Evolutionary conservation across 768 basidiomycete genomes (phyloP).

Genomic region (Termitomyces sp.): DNA sequence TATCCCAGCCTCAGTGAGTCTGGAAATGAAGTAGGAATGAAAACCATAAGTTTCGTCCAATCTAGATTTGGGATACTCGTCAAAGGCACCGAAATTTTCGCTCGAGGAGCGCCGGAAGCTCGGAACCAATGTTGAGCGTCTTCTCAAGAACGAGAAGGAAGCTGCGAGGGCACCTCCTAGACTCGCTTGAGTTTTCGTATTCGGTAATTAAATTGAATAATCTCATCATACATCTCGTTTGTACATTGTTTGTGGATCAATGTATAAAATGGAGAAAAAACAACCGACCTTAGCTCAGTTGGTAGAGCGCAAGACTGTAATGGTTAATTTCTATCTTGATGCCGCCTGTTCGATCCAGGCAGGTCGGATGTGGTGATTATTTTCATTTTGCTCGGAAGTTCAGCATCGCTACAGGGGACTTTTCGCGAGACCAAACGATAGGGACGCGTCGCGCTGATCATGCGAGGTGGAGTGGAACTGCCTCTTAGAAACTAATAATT

Average conservation of each 20-base stretch:
- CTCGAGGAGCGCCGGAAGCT: slow-evolving; percentile 57
- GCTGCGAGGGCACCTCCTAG: slow-evolving; percentile 57
- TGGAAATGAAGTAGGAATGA: neutral
- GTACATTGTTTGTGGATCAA: no score
- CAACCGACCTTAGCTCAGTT: slow-evolving; percentile 9
- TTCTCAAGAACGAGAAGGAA: slow-evolving; percentile 56
- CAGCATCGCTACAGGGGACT: no score
- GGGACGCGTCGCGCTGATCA: no score
- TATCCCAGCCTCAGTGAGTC: slow-evolving; percentile 61
- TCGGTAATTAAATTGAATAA: neutral
- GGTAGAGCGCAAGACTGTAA: slow-evolving; percentile 14
- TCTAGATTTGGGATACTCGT: slow-evolving; percentile 68
- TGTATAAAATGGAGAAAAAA: no score
- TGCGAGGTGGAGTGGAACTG: no score
- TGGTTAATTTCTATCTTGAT: slow-evolving; percentile 1
- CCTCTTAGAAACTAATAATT: no score
- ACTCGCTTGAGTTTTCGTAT: neutral
- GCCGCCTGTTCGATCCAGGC: neutral
- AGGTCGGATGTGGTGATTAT: no score
- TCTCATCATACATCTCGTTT: neutral
- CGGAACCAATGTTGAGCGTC: slow-evolving; percentile 55
- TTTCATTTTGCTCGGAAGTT: no score
- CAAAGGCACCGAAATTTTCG: slow-evolving; percentile 38
- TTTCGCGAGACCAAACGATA: no score
- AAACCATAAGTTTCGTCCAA: neutral